phyloP scores from a whole-genome alignment of 2,329 filamentous ascomycete species.

The Chrysoporthe deuterocubensis region DNA sequence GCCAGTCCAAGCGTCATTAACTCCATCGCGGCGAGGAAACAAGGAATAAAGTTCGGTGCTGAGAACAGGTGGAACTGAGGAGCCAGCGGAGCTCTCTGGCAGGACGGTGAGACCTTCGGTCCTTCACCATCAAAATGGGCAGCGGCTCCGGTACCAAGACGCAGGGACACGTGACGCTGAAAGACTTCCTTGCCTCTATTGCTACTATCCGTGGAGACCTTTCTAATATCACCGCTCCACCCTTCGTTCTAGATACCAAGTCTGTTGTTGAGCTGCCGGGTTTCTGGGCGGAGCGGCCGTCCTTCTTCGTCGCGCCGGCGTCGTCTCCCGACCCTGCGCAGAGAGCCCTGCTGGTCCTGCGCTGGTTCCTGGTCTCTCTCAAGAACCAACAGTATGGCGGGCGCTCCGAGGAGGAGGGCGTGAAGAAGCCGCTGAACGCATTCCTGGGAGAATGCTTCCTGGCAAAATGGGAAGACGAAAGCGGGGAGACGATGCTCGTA shows the following conservation, averaged over 20 bases:
- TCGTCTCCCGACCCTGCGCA: constrained; percentile 43
- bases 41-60: background rate
- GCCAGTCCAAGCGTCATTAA: background rate
- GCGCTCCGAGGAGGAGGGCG: constrained; percentile 36
- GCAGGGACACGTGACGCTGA: constrained; percentile 35
- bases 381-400: constrained; percentile 49
- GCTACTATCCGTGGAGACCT: constrained; percentile 60
- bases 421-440: constrained; percentile 56
- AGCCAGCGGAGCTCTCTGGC: background rate
- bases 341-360: constrained; percentile 49
- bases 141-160: background rate
- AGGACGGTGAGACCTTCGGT: background rate
- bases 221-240: constrained; percentile 58
- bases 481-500: constrained; percentile 31
- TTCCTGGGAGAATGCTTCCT: constrained; percentile 54
- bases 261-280: constrained; percentile 61
- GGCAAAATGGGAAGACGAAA: constrained; percentile 39
- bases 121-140: constrained; percentile 13
- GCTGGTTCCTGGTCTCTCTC: constrained; percentile 52
- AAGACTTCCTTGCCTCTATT: constrained; percentile 47
- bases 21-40: background rate
- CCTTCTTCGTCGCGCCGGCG: constrained; percentile 50
- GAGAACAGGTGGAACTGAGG: background rate
- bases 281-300: constrained; percentile 60
- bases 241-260: constrained; percentile 58